Evolutionary conservation across 768 basidiomycete species (phyloP), one percentile per base, ranked within the genome.

Genomic region (Hericium coralloides): DNA sequence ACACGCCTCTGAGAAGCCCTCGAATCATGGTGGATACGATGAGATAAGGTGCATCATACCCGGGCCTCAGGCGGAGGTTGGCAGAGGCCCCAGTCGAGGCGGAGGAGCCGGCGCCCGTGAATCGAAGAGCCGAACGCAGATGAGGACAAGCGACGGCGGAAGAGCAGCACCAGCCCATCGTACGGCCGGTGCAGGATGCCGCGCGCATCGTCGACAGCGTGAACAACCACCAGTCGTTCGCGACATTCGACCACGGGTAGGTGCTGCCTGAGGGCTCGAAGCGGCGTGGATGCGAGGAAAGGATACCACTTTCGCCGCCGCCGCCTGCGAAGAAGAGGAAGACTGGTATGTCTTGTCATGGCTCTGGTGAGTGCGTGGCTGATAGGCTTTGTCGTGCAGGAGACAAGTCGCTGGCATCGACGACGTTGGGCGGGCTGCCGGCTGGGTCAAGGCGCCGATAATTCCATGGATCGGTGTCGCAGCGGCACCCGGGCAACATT

Each of bases 161-260:
- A 61, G 43, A 57, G 51, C 55, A 63, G 55, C 62, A 57, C 15
- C n/a, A 38, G 41, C 38, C 52, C 5, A 25, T 50, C 49, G 26
- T 22, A 22, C 26, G 12, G 15, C 49, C 49, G 17, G 49, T n/a
- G 15, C 49, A 50, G 15, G 20, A 17, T 1, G 66, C 76, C 2
- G 79, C 85, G 4, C 76, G 79, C 23, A 71, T 88, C 55, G 84
- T 91, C 2, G 78, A 83, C n/a, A 75, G 83, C 45, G 82, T 95
- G 36, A 87, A 87, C 65, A 77, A 79, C 45, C 79, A 81, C 55
- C 79, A 79, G 45, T 85, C 85, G 18, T 97, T 95, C 75, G 80
- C 75, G 65, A 70, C 85, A 71, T 95, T 95, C 71, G 86, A 97
- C 58, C 74, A 76, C 20, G 93, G 93, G 0, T 95, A 91, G 92